Conservation (phyloP, 2,329 filamentous ascomycete species). For the Calonectria hawksworthii region DNA sequence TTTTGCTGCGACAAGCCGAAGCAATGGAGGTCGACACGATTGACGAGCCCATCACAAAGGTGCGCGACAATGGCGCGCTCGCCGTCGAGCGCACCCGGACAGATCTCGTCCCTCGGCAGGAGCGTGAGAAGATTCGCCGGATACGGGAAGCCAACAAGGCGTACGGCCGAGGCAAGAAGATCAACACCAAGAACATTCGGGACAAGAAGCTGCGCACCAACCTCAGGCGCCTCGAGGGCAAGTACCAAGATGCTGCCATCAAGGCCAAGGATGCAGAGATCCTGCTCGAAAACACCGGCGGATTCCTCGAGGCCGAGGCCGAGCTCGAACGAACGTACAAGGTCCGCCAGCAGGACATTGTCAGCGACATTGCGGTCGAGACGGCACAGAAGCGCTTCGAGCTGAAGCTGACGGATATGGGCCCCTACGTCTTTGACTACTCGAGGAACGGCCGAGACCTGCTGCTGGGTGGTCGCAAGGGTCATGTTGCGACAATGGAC, state of each 20-base stretch:
- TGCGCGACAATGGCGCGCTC: constrained; percentile 67
- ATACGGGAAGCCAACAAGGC: constrained; percentile 75
- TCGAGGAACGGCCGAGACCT: constrained; percentile 90
- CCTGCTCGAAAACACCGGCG: constrained; percentile 85
- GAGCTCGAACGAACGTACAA: constrained; percentile 94
- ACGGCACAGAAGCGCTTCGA: constrained; percentile 96
- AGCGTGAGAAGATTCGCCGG: constrained; percentile 65
- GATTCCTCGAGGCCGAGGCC: constrained; percentile 89
- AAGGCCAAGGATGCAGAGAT: constrained; percentile 97
- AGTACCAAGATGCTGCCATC: constrained; percentile 84
- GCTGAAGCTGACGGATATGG: constrained; percentile 83
- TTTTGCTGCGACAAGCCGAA: constrained; percentile 33
- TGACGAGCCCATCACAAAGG: constrained; percentile 52
- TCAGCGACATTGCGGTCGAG: constrained; percentile 79
- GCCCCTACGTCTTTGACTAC: constrained; percentile 92
- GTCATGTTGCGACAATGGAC: constrained; percentile 96
- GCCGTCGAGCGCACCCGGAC: constrained; percentile 64
- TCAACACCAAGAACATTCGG: constrained; percentile 79
- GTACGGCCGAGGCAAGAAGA: constrained; percentile 87
- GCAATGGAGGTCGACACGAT: constrained; percentile 56
- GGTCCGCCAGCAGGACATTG: constrained; percentile 90
- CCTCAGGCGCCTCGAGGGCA: constrained; percentile 82
- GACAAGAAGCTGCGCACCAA: constrained; percentile 93
- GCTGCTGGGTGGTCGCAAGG: constrained; percentile 88
- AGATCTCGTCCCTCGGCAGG: constrained; percentile 65